A percentile compares a stretch with the other conserved stretches of the same genome.
These are phyloP conservation scores for Phaffia tasmanica DNA, from an alignment of 768 basidiomycete species.

Conservation along the genomic window DNA sequence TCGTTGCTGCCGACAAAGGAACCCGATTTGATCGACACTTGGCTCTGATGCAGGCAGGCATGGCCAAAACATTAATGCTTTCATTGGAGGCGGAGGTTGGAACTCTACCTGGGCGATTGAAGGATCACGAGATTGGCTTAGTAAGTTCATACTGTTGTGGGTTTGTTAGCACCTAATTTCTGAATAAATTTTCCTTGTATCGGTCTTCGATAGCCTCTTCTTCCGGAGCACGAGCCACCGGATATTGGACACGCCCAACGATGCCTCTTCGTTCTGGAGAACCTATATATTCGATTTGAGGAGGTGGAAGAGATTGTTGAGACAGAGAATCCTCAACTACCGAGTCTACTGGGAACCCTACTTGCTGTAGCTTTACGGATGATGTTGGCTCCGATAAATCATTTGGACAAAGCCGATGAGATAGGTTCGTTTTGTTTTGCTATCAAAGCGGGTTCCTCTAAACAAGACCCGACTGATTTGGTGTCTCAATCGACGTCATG, in stretches of 20 bases:
- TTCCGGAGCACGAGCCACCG: background rate
- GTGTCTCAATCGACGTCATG: too few relatives aligned
- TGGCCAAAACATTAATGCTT: background rate
- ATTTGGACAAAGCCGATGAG: too few relatives aligned
- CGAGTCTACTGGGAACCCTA: slow-evolving; percentile 10
- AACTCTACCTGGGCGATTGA: background rate
- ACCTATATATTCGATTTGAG: slow-evolving; percentile 1
- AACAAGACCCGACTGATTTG: too few relatives aligned
- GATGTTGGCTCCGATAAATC: too few relatives aligned
- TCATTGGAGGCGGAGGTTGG: slow-evolving; percentile 11
- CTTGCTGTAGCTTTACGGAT: background rate
- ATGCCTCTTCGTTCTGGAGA: slow-evolving; percentile 18
- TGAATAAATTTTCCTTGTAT: background rate
- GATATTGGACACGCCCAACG: slow-evolving; percentile 13
- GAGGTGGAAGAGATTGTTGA: background rate
- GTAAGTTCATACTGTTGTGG: slow-evolving; percentile 1
- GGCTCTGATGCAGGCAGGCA: background rate
- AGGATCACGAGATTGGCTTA: slow-evolving; percentile 6
- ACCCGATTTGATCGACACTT: too few relatives aligned
- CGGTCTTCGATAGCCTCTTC: background rate
- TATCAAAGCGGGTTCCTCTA: too few relatives aligned
- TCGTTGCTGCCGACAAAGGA: too few relatives aligned
- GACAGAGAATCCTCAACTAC: background rate
- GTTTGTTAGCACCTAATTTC: background rate
- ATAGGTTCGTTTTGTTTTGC: too few relatives aligned